phyloP scores from a whole-genome alignment of 768 basidiomycete genomes.

The Atractiella rhizophila region DNA sequence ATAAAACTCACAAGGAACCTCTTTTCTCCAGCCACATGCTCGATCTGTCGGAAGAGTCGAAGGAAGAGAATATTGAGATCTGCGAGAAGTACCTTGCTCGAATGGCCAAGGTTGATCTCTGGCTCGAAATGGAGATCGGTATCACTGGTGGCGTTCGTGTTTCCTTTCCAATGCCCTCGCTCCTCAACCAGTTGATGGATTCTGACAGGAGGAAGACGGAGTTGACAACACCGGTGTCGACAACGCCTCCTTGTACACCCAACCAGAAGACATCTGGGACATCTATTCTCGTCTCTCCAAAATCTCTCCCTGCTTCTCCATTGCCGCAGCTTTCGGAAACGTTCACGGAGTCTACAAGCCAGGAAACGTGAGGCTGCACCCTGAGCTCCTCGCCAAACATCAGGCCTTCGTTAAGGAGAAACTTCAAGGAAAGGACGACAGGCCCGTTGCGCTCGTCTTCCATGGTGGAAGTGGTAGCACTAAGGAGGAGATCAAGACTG shows the following conservation, averaged over 20 bases:
- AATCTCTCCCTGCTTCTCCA: constrained; percentile 81
- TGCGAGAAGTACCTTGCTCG: constrained; percentile 88
- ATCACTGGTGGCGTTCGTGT: constrained; percentile 98
- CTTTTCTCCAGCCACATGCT: constrained; percentile 94
- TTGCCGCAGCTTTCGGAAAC: constrained; percentile 95
- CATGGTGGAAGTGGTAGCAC: constrained; percentile 97
- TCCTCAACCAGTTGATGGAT: too few relatives aligned
- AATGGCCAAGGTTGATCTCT: constrained; percentile 70
- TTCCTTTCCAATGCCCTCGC: too few relatives aligned
- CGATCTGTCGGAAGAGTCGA: constrained; percentile 61
- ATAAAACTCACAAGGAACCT: constrained; percentile 58
- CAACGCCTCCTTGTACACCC: constrained; percentile 82
- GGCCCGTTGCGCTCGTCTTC: constrained; percentile 95
- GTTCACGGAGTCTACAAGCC: constrained; percentile 99
- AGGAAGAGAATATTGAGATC: constrained; percentile 73
- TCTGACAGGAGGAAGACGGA: constrained; percentile 98
- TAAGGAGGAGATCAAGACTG: constrained; percentile 80
- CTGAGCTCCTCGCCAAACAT: constrained; percentile 75
- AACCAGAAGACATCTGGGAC: constrained; percentile 84
- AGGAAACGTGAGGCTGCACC: constrained; percentile 81
- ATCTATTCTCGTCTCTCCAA: constrained; percentile 58
- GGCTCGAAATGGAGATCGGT: constrained; percentile 99
- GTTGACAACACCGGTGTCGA: constrained; percentile 93
- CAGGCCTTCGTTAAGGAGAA: constrained; percentile 48
- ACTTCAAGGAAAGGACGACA: constrained; percentile 34